Base-by-base conservation (phyloP, 768 basidiomycete species). In the Leccinum fibrillosum region DNA sequence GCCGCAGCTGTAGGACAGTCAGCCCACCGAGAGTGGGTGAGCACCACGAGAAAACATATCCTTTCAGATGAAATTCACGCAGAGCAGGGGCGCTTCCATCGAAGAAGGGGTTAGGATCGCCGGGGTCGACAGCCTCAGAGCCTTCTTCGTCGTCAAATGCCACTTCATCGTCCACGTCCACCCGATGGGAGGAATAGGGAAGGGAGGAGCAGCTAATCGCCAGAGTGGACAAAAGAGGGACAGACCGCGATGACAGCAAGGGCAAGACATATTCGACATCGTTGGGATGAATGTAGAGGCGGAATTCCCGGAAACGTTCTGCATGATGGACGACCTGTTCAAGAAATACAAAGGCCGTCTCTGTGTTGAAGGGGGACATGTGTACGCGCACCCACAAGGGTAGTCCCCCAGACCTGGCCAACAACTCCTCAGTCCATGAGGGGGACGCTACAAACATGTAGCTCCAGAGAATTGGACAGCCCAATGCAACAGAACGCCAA, bases 361-460 rank as follows among this genome's bases (percentile, higher is more conserved):
- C 4, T 25, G 49, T 53, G 50, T 26, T 51, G 17, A 32, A 12
- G 4, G 21, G 47, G 32, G 49, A 9, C 30, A 52, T 25, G 49
- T 25, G 3, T 23, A 34, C 28, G 49, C 17, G 21, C 17, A 54
- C 32, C 30, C 30, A 32, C 23, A 53, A 32, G 23, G 54, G 49
- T 32, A 52, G 17, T n/a, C 13, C 17, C n/a, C 52, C 25, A 32
- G 55, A 54, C 17, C 51, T 52, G 37, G 11, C 17, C 19, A 56
- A 28, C 26, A 8, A 17, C 23, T 1, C 51, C 0, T 54, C 52
- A 4, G 55, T 55, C 55, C 55, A 53, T 5, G n/a, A 6, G n/a
- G 35, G 35, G 9, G 23, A 54, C 10, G 12, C 51, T n/a, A 56
- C 10, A n/a, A 54, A 56, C 55, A 56, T 17, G 35, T 56, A 48